Evolutionary conservation across 768 basidiomycete species (phyloP).

Genomic region (Zangia roseola): DNA sequence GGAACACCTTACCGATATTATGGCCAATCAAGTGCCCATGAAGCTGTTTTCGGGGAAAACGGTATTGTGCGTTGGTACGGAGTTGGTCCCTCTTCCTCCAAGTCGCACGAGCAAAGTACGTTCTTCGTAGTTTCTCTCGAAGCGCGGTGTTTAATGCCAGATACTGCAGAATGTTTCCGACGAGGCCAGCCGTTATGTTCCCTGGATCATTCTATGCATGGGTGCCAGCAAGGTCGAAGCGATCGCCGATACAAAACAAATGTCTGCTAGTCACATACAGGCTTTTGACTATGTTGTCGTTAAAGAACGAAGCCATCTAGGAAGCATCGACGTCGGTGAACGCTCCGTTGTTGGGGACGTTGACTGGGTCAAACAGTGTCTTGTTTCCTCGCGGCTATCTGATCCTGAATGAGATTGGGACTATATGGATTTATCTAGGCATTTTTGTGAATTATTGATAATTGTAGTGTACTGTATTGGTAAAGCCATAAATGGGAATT

Average conservation of each 20-base stretch:
- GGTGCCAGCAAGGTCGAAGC: slow-evolving; percentile 73
- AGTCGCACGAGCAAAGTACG: slow-evolving; percentile 25
- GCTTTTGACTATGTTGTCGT: slow-evolving; percentile 66
- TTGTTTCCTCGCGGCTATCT: slow-evolving; percentile 59
- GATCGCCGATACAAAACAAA: slow-evolving; percentile 43
- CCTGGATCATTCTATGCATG: slow-evolving; percentile 73
- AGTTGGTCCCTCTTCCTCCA: slow-evolving; percentile 47
- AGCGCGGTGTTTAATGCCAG: neutral
- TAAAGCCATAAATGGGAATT: slow-evolving; percentile 15
- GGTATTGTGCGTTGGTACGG: slow-evolving; percentile 60
- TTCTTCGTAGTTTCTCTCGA: neutral
- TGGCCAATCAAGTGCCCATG: slow-evolving; percentile 52
- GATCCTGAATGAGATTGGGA: slow-evolving; percentile 24
- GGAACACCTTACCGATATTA: slow-evolving; percentile 58
- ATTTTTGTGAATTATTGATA: too few species aligned
- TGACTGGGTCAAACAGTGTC: slow-evolving; percentile 76
- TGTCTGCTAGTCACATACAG: slow-evolving; percentile 23
- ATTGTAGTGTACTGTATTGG: slow-evolving; percentile 6
- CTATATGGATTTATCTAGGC: slow-evolving; percentile 4
- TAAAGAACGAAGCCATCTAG: slow-evolving; percentile 38
- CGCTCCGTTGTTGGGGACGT: slow-evolving; percentile 48
- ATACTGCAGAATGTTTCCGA: slow-evolving; percentile 23
- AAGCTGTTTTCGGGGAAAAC: slow-evolving; percentile 55
- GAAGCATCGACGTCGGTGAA: slow-evolving; percentile 27
- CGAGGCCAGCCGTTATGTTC: slow-evolving; percentile 47